Evolutionary conservation across 805 yeast species (phyloP), one percentile per base, ranked within the genome.

Genomic region (Metschnikowia hibisci): DNA sequence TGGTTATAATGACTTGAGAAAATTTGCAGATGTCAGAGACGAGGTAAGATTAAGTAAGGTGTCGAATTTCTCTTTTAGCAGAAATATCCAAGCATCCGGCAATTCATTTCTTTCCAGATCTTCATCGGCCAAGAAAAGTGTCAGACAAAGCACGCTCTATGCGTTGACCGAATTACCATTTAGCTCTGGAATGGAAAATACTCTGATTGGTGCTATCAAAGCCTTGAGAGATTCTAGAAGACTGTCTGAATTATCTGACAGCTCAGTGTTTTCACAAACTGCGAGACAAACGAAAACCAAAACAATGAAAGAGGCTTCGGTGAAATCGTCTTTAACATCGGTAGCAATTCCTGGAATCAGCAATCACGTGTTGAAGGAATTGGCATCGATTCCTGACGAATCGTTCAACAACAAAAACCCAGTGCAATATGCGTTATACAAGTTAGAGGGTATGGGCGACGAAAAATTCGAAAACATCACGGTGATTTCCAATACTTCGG

Each of bases 331-430:
- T 1, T 44, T 57, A 20, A 53, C 57, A 29, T 64, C 71, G 2
- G 76, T 74, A 4, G 83, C 81, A 2, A 80, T 85, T 35, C 84
- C 84, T 1, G 76, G 75, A 2, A 69, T 71, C 14, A 68, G 71
- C 51, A 66, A 56, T 42, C 61, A 56, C 47, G 69, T 67, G 4
- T 57, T 71, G 36, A 66, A 68, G 32, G 87, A 82, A 55, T 72
- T 89, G 37, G 95, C 95, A 1, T 84, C 85, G 5, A 80, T 90
- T 39, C 91, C 96, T 0, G 96, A 91, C 60, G 89, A 84, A 36
- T 73, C 81, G 0, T 67, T 76, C 32, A 71, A 67, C 31, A 77
- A 73, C 23, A 78, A 74, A 13, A 86, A 87, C 61, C 96, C 96
- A 0, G 69, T 89, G 11, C 75, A 73, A 40, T 78, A 81, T 36